A percentile compares a stretch with the other conserved stretches of the same genome.
phyloP scores from a whole-genome alignment of 2,329 filamentous ascomycete species.

The Beauveria medogensis region DNA sequence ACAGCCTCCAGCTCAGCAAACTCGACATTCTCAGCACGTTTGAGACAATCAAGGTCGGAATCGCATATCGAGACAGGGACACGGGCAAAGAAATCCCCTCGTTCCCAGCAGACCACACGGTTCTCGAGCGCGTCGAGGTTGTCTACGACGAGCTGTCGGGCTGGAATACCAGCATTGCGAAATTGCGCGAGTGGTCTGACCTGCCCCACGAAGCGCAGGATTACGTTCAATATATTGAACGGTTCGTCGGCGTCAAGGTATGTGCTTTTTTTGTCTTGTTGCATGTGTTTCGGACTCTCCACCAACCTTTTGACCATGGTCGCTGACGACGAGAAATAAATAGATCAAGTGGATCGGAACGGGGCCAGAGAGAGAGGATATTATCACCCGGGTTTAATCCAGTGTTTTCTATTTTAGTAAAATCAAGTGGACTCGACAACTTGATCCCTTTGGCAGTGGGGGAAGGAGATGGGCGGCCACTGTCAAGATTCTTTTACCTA shows the following conservation, averaged over 20 bases:
- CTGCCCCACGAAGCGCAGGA: conserved; percentile 53
- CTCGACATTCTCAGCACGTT: conserved; percentile 68
- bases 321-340: background rate
- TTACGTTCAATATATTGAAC: conserved; percentile 36
- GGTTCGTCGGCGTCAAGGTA: background rate
- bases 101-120: conserved; percentile 42
- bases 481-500: too few species aligned
- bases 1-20: conserved; percentile 37
- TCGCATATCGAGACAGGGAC: conserved; percentile 47
- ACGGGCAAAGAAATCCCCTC: conserved; percentile 36
- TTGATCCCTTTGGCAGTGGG: too few species aligned
- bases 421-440: too few species aligned
- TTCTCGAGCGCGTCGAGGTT: conserved; percentile 48
- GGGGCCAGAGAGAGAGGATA: background rate
- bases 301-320: background rate
- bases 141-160: conserved; percentile 58
- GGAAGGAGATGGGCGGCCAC: too few species aligned
- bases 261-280: background rate
- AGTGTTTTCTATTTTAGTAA: too few species aligned
- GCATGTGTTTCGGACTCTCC: too few species aligned
- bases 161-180: conserved; percentile 55
- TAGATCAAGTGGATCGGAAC: conserved; percentile 7
- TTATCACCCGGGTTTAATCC: background rate
- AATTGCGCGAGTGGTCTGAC: conserved; percentile 39
- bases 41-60: conserved; percentile 52